phyloP scores from a whole-genome alignment of 306 rosid genomes.

The Geum urbanum region DNA sequence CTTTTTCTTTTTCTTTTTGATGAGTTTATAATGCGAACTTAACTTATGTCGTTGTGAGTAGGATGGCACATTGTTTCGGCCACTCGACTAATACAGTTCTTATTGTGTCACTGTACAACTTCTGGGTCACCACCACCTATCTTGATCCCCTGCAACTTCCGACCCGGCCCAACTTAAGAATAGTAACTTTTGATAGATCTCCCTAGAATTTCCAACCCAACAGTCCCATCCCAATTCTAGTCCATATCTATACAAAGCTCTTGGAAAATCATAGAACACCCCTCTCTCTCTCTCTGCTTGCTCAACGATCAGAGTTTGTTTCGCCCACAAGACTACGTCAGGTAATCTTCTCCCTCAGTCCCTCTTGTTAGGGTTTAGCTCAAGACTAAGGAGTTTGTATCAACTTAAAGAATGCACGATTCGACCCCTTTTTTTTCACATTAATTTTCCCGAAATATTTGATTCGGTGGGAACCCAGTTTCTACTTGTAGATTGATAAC shows the following conservation, averaged over 20 bases:
- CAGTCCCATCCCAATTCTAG: not conserved
- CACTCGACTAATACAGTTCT: no score
- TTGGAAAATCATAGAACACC: no score
- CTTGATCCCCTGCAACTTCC: no score
- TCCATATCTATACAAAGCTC: not conserved
- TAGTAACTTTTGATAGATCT: no score
- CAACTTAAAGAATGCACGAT: not conserved
- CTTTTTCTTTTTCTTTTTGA: no score
- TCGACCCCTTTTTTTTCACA: not conserved
- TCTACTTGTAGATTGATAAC: not conserved
- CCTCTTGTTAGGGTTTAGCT: not conserved
- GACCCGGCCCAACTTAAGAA: no score
- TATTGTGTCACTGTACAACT: no score
- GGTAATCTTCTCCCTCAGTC: not conserved
- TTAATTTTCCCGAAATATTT: not conserved
- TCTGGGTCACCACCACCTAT: no score
- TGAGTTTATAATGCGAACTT: no score
- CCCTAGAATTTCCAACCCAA: not conserved
- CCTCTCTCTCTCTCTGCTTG: not conserved
- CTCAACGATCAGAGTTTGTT: not conserved
- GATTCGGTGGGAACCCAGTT: not conserved
- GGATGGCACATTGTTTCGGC: no score
- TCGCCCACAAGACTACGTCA: not conserved
- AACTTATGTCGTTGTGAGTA: no score
- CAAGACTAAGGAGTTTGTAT: not conserved